Base-by-base conservation (phyloP, 1,284 basidiomycete species). In the Sanghuangporus sanghuang region DNA sequence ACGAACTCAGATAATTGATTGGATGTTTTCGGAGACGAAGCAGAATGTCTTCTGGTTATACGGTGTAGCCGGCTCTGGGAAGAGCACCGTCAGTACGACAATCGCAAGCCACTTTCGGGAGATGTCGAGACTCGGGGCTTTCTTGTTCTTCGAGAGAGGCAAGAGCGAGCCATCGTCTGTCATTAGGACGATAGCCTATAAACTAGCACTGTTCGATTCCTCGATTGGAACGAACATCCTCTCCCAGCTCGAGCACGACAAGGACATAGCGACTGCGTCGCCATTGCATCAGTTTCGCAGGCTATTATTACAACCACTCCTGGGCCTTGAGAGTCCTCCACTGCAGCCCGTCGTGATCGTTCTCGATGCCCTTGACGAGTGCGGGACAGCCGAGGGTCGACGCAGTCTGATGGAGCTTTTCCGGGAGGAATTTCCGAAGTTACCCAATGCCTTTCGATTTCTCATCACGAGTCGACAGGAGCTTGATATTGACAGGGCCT, bases 101-200 rank as follows among this genome's bases (percentile, higher is more conserved):
- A 62, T 72, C 9, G 67, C 69, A 11, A 39, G 23, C 12, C n/a
- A 46, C 8, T 68, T 70, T n/a, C 49, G 64, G 16, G 42, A 48
- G 1, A 44, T 64, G 2, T 4, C 60, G 2, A 66, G 67, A 11
- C 66, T 71, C 4, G 71, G 67, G 6, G 73, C 76, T 0, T 53
- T 61, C 5, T 73, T 74, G 58, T 77, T 75, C 62, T 71, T 74
- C 8, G 69, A 68, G 11, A 42, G 56, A 6, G 42, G 57, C 12
- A 49, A 57, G n/a, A 35, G 61, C 6, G 59, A 39, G n/a, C 18
- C 21, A 8, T 9, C 9, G 12, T 14, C 23, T 32, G 40, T 32
- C 6, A 46, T 44, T 14, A 5, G 23, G n/a, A 32, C 27, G 18
- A n/a, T 56, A 36, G 54, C 54, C 18, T 56, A 11, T n/a, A 42